Evolutionary conservation across 257 asterid genomes (phyloP), one percentile per base, ranked within the genome.

Genomic region (Prunella vulgaris): DNA sequence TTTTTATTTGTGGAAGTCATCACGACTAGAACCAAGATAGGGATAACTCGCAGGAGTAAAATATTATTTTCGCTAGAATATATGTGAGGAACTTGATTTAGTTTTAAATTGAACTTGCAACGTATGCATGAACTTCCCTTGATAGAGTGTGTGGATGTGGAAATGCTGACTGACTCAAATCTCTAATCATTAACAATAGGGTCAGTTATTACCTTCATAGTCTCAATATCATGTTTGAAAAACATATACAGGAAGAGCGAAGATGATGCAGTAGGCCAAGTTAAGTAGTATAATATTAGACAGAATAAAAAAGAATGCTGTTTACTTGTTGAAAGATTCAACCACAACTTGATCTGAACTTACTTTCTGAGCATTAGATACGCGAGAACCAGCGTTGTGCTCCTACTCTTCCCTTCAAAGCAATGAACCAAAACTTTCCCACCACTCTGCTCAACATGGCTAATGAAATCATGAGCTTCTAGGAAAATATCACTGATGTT

Each of bases 401-500:
- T 94, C 79, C 99, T 84, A 74, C 99, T 94, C 84, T 83, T 89
- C 82, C 99, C 97, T 82, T 94, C 97, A 70, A 94, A 91, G 88
- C 99, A 94, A 66, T 94, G 99, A 76, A 94, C 97, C 77, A 94
- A 82, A 79, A 91, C 96, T 77, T 91, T 91, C 59, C 99, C 97
- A 8, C 90, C 88, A 15, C 46, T 64, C 76, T 87, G 74, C 73
- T 89, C 97, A 44, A 94, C 96, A 42, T 77, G 90, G 76, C 85
- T 75, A 10, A 91, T 86, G 70, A 88, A 94, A 74, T 85, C 95
- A 69, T 91, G 97, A 5, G 97, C 99, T 81, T 91, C 97, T 72
- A 84, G 83, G 77, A 94, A 94, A 60, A 94, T 87, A 70, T 70
- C 86, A 25, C 79, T 79, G 76, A 94, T 94, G 80, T 85, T 79